These are phyloP conservation scores for Penicillium maclennaniae DNA, from an alignment of 495 filamentous ascomycete species.

Conservation along the genomic window DNA sequence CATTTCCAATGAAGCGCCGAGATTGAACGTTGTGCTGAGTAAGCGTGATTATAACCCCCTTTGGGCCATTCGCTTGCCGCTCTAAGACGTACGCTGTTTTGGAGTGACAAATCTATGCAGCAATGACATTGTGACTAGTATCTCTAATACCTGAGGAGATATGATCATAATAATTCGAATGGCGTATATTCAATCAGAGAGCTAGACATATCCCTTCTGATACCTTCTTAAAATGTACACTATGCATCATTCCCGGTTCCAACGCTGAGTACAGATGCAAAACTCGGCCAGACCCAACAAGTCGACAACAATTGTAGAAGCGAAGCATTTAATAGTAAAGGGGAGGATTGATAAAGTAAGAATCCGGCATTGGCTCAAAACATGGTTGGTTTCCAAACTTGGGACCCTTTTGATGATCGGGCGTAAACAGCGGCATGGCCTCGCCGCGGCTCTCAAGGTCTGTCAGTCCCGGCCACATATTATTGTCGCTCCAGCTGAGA, in stretches of 20 bases:
- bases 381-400: slow-evolving; percentile 28
- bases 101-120: too few species aligned
- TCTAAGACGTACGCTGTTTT: too few species aligned
- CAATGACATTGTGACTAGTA: too few species aligned
- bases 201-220: too few species aligned
- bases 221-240: neutral
- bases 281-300: neutral
- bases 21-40: slow-evolving; percentile 4
- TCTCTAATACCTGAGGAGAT: too few species aligned
- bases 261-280: neutral
- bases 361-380: slow-evolving; percentile 26
- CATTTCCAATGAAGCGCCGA: neutral
- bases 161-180: too few species aligned
- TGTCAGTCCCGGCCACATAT: slow-evolving; percentile 31
- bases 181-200: too few species aligned
- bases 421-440: slow-evolving; percentile 22
- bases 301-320: neutral
- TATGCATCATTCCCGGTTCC: neutral
- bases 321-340: slow-evolving; percentile 18
- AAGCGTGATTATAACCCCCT: slow-evolving; percentile 3
- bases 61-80: neutral
- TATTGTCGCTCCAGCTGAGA: slow-evolving; percentile 41
- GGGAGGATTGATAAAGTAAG: slow-evolving; percentile 29
- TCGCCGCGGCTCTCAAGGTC: slow-evolving; percentile 30
- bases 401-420: slow-evolving; percentile 28